These are phyloP conservation scores for Colletotrichum theobromicola DNA, from an alignment of 2,329 filamentous ascomycete species.

Conservation along the genomic window DNA sequence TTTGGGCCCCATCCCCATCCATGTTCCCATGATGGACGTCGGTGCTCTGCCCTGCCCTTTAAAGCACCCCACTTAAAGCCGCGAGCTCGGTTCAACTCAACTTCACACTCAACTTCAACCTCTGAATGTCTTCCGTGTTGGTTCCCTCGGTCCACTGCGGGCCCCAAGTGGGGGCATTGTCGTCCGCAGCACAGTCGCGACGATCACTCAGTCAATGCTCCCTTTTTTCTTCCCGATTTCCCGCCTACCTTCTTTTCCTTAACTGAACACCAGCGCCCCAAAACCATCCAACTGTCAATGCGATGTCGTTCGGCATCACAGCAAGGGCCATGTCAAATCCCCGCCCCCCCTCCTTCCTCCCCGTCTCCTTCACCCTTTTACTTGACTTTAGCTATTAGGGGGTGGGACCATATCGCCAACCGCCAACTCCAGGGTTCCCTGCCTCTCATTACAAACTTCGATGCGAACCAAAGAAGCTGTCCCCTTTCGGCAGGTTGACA, in stretches of 20 bases:
- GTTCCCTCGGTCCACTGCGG: not conserved
- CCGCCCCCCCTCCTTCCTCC: not conserved
- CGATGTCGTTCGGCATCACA: not conserved
- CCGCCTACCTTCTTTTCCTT: not conserved
- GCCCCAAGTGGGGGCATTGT: not conserved
- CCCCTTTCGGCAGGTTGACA: not conserved
- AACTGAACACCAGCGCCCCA: not conserved
- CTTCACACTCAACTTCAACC: not conserved
- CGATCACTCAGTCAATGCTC: conserved; percentile 7
- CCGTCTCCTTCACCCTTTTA: not conserved
- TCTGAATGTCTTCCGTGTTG: not conserved
- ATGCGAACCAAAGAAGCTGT: not conserved
- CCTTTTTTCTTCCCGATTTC: not conserved
- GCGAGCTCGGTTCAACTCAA: not conserved
- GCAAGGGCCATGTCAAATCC: not conserved
- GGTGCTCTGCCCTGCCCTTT: not conserved
- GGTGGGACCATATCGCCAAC: not conserved
- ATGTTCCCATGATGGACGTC: not conserved
- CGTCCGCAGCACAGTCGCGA: not conserved
- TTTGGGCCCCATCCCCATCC: not conserved
- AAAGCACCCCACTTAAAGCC: not conserved
- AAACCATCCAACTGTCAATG: not conserved
- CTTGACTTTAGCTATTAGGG: conserved; percentile 3
- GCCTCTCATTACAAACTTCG: not conserved
- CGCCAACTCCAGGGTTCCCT: not conserved